Base-by-base conservation (phyloP, 192 early-diverging fungal species). In the Backusella circina region DNA sequence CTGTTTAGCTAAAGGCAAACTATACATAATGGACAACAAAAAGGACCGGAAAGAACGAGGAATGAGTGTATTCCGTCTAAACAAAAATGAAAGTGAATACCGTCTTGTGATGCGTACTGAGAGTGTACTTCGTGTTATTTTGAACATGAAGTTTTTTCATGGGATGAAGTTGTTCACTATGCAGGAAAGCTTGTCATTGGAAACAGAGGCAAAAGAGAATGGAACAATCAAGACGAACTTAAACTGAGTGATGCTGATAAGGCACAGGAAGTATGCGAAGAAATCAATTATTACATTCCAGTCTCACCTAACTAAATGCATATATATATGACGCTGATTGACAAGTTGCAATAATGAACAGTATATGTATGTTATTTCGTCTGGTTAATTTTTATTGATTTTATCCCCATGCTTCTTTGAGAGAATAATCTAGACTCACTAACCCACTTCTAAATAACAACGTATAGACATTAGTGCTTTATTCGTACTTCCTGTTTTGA, bases 61-160 rank as follows among this genome's bases (percentile, higher is more conserved):
- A 7, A 70, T 75, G 18, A 82, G 84, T 35, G 79, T 67, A 26
- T 65, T 85, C 31, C 73, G 74, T 35, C 68, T 85, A 57, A 83
- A 85, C 44, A 67, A 36, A 28, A 54, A 38, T 1, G 71, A 65
- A 26, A 50, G 33, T 16, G 41, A 70, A 0, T 18, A 10, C 18
- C 76, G 78, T 23, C 44, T 82, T 30, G 77, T 85, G 3, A 85
- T 85, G 84, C 79, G 84, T 26, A 73, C 84, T 8, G 84, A 85
- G 54, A 73, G 66, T n/a, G 84, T 85, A 12, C 74, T 77, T 33
- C 64, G 77, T 26, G 67, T 85, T 36, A 85, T 85, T 50, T 74
- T 85, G 28, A 85, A 85, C 57, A 21, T 80, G 8, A 50, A 70
- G 1, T 44, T 85, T 36, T 85, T 83, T 41, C 18, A 61, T 5